These are phyloP conservation scores for Chrysanthemum makinoi DNA, from an alignment of 129 eudicot species.

Conservation along the genomic window DNA sequence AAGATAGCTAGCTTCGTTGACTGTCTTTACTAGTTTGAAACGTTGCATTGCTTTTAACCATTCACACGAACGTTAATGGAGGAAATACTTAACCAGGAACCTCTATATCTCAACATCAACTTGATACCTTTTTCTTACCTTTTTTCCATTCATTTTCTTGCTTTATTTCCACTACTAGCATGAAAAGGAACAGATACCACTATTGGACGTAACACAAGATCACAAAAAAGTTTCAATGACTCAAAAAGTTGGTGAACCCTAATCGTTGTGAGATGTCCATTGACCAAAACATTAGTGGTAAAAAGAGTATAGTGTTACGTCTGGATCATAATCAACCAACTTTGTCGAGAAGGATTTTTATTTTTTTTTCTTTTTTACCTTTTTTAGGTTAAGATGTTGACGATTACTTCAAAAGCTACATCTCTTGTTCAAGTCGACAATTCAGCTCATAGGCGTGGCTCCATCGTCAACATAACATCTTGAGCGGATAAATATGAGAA, in stretches of 20 bases:
- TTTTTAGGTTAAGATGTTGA: no score
- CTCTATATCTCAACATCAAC: not conserved
- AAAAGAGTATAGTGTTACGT: no score
- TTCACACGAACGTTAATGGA: constrained; percentile 1
- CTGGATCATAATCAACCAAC: no score
- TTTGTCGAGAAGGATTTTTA: no score
- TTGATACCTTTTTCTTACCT: constrained; percentile 9
- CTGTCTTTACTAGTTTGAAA: constrained; percentile 1
- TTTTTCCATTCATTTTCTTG: constrained; percentile 1
- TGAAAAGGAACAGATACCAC: not conserved
- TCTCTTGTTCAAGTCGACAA: no score
- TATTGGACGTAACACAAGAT: constrained; percentile 9
- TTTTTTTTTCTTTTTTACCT: no score
- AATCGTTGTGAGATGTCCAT: not conserved
- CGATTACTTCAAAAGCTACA: no score
- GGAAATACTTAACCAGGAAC: not conserved
- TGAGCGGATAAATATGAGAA: no score
- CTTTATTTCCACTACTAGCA: constrained; percentile 21
- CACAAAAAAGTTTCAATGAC: constrained; percentile 11
- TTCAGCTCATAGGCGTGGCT: no score
- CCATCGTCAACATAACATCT: no score
- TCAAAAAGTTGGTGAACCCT: constrained; percentile 12
- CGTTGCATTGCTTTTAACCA: constrained; percentile 1
- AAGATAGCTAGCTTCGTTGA: constrained; percentile 6
- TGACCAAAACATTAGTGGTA: constrained; percentile 16